These are phyloP conservation scores for Hibiscus syriacus DNA, from an alignment of 345 rosid genomes.

Conservation along the genomic window DNA sequence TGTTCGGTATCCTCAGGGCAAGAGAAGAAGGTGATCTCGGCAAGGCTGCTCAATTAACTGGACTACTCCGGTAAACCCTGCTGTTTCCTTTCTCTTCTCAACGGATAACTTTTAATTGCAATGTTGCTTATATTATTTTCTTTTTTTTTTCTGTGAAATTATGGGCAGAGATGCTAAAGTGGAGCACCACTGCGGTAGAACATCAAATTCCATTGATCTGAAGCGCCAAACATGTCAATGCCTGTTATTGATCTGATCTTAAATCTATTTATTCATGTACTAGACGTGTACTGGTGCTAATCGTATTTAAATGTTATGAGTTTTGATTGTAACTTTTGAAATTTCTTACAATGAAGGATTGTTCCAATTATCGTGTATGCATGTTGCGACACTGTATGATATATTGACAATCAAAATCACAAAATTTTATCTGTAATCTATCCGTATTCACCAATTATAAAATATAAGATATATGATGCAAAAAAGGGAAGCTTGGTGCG, in stretches of 20 bases:
- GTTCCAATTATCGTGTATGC: too few relatives aligned
- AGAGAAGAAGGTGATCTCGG: not conserved
- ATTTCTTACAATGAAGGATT: too few relatives aligned
- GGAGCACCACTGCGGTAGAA: not conserved
- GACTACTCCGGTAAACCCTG: not conserved
- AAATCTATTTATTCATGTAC: not conserved
- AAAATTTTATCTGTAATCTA: too few relatives aligned
- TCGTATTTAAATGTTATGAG: too few relatives aligned
- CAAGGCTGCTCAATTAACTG: not conserved
- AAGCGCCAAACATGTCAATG: not conserved
- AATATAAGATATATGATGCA: too few relatives aligned
- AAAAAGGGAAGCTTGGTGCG: too few relatives aligned
- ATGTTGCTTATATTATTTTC: not conserved
- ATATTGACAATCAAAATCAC: too few relatives aligned
- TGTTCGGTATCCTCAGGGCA: constrained; percentile 7
- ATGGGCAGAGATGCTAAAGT: not conserved
- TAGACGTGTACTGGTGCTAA: not conserved
- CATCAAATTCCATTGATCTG: not conserved
- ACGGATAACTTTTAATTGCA: not conserved
- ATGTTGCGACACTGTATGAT: too few relatives aligned
- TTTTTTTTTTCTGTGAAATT: not conserved
- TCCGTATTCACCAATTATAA: too few relatives aligned
- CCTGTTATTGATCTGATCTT: too few relatives aligned
- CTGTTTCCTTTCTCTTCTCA: too few relatives aligned
- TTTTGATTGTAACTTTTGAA: too few relatives aligned